Percentiles rank a stretch among this genome's conserved stretches.
phyloP scores from a whole-genome alignment of 768 basidiomycete species.

The Psilocybe tampanensis region DNA sequence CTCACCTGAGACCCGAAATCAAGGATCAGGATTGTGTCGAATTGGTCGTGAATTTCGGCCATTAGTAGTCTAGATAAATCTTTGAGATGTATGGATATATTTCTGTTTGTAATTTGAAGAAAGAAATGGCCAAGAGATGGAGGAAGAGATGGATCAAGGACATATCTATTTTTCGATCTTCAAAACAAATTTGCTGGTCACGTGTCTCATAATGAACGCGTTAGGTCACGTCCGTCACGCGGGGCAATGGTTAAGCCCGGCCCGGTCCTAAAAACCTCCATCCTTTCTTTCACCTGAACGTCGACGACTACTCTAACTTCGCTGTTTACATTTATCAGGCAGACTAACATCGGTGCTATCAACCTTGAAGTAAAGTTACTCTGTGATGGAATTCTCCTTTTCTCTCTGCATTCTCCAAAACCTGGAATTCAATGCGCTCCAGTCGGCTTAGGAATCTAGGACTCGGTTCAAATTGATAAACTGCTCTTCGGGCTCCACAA shows the following conservation, averaged over 20 bases:
- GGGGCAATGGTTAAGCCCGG: background rate
- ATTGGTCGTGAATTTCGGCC: conserved; percentile 92
- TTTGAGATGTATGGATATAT: background rate
- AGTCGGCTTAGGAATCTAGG: no score
- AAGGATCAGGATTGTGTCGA: conserved; percentile 93
- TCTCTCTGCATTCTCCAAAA: no score
- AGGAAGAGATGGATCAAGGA: background rate
- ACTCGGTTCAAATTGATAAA: no score
- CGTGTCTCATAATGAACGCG: background rate
- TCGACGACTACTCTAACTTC: no score
- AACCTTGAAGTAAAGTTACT: no score
- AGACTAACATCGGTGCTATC: no score
- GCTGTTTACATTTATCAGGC: no score
- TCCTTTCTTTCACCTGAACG: no score
- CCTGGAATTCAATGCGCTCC: no score
- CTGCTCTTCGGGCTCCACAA: no score
- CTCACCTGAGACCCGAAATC: conserved; percentile 96
- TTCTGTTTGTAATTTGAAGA: background rate
- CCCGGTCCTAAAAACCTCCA: no score
- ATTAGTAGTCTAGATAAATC: conserved; percentile 35
- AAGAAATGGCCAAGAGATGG: background rate
- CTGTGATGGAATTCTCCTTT: no score
- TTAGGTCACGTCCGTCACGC: background rate
- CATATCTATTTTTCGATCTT: background rate
- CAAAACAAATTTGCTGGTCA: background rate